Base-by-base conservation (phyloP, 1,284 basidiomycete species). In the Xerocomus amazonicus region DNA sequence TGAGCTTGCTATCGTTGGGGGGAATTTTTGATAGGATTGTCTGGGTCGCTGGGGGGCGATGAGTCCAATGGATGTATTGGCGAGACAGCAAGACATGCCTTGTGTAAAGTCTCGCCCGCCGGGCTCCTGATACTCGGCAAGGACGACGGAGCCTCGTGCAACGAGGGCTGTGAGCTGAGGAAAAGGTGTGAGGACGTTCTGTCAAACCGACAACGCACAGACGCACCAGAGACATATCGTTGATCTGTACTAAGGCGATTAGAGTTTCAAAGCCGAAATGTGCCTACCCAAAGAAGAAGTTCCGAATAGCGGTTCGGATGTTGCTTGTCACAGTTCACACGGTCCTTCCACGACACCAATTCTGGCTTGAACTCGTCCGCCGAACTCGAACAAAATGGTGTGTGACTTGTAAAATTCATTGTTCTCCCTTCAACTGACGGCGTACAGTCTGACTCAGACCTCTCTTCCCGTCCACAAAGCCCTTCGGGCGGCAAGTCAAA, bases 1-100 rank as follows among this genome's bases (percentile, higher is more conserved):
- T 96, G 48, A 98, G 78, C 70, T 97, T 97, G 68, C 89, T 90
- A 70, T 97, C 86, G 65, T 92, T 91, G 2, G 91, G 91, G 1
- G 94, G 92, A 63, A 98, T 97, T 76, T 96, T 96, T 37, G 87
- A 88, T 13, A 99, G 76, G 59, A 98, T 97, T 0, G 90, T 92
- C 60, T 93, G 87, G 7, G 90, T 91, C 14, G 96, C 95, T 82
- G 61, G 23, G 55, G 10, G 48, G 40, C 19, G 40, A 40, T 19
- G 45, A 44, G 13, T 16, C 13, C 19, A 40, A 43, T 48, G 40
- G 48, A 33, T 52, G 34, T 54, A 33, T 23, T 9, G n/a, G 47
- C 17, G 17, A 45, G 17, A 14, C 23, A 31, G 14, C n/a, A 47
- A 3, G 23, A 32, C 45, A 28, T 55, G 84, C 92, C 92, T 76